Conservation (phyloP, 2,329 filamentous ascomycete genomes). For the Pseudofabraea citricarpa region DNA sequence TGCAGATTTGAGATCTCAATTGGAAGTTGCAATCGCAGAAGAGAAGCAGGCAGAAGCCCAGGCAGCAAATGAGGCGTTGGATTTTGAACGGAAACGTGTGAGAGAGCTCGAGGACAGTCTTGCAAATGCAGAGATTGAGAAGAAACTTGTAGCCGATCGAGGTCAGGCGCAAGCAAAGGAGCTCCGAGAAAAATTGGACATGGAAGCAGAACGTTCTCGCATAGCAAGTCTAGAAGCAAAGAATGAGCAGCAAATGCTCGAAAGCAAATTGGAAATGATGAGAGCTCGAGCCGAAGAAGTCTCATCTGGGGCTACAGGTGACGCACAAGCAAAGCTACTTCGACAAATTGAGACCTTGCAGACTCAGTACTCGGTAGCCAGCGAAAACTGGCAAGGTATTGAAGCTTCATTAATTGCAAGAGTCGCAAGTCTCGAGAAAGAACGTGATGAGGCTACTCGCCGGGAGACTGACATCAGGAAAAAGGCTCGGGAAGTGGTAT, state of each 20-base stretch:
- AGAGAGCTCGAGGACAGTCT: constrained; percentile 52
- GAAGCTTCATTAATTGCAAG: constrained; percentile 80
- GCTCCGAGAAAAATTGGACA: constrained; percentile 66
- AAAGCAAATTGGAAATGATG: constrained; percentile 86
- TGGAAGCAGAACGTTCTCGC: constrained; percentile 65
- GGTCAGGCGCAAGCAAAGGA: constrained; percentile 65
- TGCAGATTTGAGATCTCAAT: constrained; percentile 62
- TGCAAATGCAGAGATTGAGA: constrained; percentile 70
- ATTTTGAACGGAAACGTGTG: constrained; percentile 56
- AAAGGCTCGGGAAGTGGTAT: constrained; percentile 81
- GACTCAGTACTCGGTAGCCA: constrained; percentile 89
- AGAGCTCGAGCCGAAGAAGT: constrained; percentile 83
- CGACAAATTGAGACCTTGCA: constrained; percentile 94
- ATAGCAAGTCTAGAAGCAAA: constrained; percentile 72
- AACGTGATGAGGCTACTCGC: constrained; percentile 78
- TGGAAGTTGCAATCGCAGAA: constrained; percentile 62
- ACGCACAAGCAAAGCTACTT: constrained; percentile 82
- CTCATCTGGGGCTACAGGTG: constrained; percentile 74
- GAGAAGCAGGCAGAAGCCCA: constrained; percentile 64
- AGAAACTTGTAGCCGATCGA: constrained; percentile 68
- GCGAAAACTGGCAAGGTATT: constrained; percentile 96
- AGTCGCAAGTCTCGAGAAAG: constrained; percentile 75
- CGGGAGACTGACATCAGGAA: constrained; percentile 84
- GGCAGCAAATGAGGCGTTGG: constrained; percentile 61
- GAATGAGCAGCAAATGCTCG: constrained; percentile 70